A percentile compares a stretch with the other conserved stretches of the same genome.
These are phyloP conservation scores for Rutstroemia sydowiana DNA, from an alignment of 2,329 filamentous ascomycete species.

Conservation along the genomic window DNA sequence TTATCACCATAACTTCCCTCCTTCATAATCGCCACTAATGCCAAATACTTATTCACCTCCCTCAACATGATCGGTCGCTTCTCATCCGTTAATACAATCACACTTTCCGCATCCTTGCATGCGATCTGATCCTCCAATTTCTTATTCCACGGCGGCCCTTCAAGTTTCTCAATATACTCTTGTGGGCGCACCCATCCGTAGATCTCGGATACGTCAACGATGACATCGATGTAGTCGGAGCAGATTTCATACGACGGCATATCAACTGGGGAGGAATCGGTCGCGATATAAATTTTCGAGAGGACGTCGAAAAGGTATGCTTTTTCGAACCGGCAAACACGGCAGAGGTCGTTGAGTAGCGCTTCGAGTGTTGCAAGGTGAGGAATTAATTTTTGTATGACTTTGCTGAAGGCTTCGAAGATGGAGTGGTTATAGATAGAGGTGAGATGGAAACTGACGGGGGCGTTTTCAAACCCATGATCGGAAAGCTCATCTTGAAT, in stretches of 20 bases:
- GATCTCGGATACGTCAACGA: slow-evolving; percentile 92
- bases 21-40: slow-evolving; percentile 79
- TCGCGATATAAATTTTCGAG: slow-evolving; percentile 98
- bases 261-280: slow-evolving; percentile 85
- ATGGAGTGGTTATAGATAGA: slow-evolving; percentile 98
- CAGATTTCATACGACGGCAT: slow-evolving; percentile 99
- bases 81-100: slow-evolving; percentile 58
- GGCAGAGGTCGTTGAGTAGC: slow-evolving; percentile 87
- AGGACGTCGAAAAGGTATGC: slow-evolving; percentile 96
- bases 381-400: slow-evolving; percentile 95
- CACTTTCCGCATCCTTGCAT: slow-evolving; percentile 59
- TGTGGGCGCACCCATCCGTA: slow-evolving; percentile 69
- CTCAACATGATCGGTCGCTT: slow-evolving; percentile 57
- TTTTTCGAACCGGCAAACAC: slow-evolving; percentile 92
- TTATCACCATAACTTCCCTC: slow-evolving; percentile 78
- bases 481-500: slow-evolving; percentile 96
- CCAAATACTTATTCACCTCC: slow-evolving; percentile 67
- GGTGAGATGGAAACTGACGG: slow-evolving; percentile 90
- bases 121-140: slow-evolving; percentile 59
- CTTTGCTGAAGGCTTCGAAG: slow-evolving; percentile 96
- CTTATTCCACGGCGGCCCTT: slow-evolving; percentile 53
- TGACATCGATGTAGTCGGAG: slow-evolving; percentile 96
- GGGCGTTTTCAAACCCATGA: slow-evolving; percentile 85
- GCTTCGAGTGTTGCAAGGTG: slow-evolving; percentile 88
- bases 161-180: slow-evolving; percentile 47